phyloP scores from a whole-genome alignment of 78 protist species.

The Mastigamoeba balamuthi region DNA sequence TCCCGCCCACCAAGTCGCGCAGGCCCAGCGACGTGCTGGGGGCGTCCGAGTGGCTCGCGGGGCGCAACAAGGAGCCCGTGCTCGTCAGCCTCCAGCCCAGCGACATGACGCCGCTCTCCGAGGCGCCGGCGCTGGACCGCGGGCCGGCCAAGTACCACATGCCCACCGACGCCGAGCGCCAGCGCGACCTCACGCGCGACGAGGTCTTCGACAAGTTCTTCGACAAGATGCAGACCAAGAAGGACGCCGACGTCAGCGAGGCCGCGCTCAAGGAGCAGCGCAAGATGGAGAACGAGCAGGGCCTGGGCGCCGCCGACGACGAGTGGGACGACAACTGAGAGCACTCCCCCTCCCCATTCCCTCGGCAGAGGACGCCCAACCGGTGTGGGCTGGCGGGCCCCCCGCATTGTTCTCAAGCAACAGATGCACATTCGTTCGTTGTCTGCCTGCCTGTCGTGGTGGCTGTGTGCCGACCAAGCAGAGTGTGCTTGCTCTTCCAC shows the following conservation, averaged over 20 bases:
- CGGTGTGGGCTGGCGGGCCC: too few relatives aligned
- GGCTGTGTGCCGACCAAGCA: too few relatives aligned
- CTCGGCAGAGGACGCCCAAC: too few relatives aligned
- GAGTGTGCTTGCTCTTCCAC: too few relatives aligned
- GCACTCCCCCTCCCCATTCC: too few relatives aligned
- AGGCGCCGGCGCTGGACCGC: constrained; percentile 13
- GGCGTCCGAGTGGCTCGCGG: constrained; percentile 68
- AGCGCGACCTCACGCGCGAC: background rate
- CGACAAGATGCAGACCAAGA: background rate
- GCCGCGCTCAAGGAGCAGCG: background rate
- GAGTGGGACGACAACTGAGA: too few relatives aligned
- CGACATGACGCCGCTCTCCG: constrained; percentile 13
- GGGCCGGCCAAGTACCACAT: background rate
- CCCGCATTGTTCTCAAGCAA: too few relatives aligned
- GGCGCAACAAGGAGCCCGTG: constrained; percentile 24
- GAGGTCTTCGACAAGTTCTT: background rate
- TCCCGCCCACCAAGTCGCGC: constrained; percentile 44
- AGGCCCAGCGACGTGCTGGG: constrained; percentile 48
- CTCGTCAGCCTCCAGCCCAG: constrained; percentile 11
- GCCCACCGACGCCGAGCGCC: background rate
- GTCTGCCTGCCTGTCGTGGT: too few relatives aligned
- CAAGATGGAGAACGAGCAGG: too few relatives aligned
- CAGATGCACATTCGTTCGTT: too few relatives aligned
- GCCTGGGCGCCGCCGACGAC: too few relatives aligned
- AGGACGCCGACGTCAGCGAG: background rate